phyloP scores from a whole-genome alignment of 179 eudicot genomes.

The Silene noctiflora region DNA sequence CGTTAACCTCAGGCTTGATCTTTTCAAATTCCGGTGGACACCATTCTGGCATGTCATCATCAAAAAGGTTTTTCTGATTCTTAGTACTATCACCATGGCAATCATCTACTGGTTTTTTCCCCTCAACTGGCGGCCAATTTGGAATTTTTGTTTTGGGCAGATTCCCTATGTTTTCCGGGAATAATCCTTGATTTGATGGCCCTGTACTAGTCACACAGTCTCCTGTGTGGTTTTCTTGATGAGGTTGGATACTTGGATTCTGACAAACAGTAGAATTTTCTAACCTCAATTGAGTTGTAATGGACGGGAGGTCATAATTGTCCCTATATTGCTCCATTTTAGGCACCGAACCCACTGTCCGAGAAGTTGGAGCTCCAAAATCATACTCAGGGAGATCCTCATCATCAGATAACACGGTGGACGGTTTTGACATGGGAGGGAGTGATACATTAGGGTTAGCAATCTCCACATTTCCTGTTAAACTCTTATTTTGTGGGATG shows the following conservation, averaged over 20 bases:
- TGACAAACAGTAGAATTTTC: slow-evolving; percentile 16
- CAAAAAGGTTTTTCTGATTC: slow-evolving; percentile 39
- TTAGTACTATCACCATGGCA: neutral
- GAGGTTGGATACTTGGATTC: slow-evolving; percentile 4
- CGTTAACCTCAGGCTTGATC: slow-evolving; percentile 20
- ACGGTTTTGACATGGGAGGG: slow-evolving; percentile 26
- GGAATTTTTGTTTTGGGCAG: slow-evolving; percentile 18
- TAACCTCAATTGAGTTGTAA: slow-evolving; percentile 9
- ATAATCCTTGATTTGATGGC: slow-evolving; percentile 11
- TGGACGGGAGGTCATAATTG: slow-evolving; percentile 2
- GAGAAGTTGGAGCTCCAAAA: slow-evolving; percentile 38
- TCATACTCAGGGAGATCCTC: slow-evolving; percentile 87
- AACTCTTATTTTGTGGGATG: slow-evolving; percentile 22
- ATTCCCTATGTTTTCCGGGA: slow-evolving; percentile 7
- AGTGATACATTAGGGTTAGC: slow-evolving; percentile 20
- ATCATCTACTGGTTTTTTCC: slow-evolving; percentile 10
- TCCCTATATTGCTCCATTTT: slow-evolving; percentile 9
- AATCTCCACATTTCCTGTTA: slow-evolving; percentile 23
- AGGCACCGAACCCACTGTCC: slow-evolving; percentile 16
- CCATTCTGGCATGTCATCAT: slow-evolving; percentile 91
- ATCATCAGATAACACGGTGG: slow-evolving; percentile 29
- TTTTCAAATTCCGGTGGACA: slow-evolving; percentile 46
- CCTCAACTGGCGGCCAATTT: slow-evolving; percentile 13
- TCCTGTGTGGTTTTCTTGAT: slow-evolving; percentile 15
- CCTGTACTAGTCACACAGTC: slow-evolving; percentile 13